Base-by-base conservation (phyloP, 139 green algal genomes). In the Dunaliella sp. region DNA sequence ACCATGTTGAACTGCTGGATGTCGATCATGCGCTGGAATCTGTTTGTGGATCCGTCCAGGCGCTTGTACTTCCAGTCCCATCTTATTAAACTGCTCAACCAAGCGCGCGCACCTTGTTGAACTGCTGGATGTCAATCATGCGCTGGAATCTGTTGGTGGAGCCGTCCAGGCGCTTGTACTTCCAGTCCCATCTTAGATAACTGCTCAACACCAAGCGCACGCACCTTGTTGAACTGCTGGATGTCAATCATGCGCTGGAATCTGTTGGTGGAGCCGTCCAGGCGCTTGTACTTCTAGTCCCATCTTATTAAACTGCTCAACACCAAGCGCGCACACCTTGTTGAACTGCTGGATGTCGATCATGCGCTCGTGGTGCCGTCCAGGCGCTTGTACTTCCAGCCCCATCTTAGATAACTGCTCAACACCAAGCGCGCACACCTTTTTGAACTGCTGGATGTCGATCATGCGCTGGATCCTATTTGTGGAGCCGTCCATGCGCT, bases 301-400 rank as follows among this genome's bases (percentile, higher is more conserved):
- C 77, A n/a, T n/a, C n/a, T n/a, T n/a, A n/a, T n/a, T n/a, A n/a
- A n/a, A n/a, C n/a, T n/a, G n/a, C n/a, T n/a, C n/a, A n/a, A n/a
- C n/a, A n/a, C n/a, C n/a, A n/a, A n/a, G n/a, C n/a, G n/a, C n/a
- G n/a, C n/a, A n/a, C n/a, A n/a, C n/a, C 84, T 89, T 89, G 91
- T 98, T 96, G 93, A 97, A 97, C 81, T 89, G 84, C 87, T 93
- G 81, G 3, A 95, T 95, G 88, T 94, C 88, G 32, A 93, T 92
- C 88, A 93, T 93, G 88, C 95, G 91, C 89, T 95, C 37, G 90
- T 96, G 86, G 21, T 83, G 59, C 95, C 95, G 78, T 97, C 94
- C 77, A 97, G 86, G 2, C 95, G 89, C 82, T 88, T 83, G 87
- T 90, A 95, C 82, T 76, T 76, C 80, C 80, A 84, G 1, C n/a